Base-by-base conservation (phyloP, 768 basidiomycete genomes). In the Russula dissimulans region DNA sequence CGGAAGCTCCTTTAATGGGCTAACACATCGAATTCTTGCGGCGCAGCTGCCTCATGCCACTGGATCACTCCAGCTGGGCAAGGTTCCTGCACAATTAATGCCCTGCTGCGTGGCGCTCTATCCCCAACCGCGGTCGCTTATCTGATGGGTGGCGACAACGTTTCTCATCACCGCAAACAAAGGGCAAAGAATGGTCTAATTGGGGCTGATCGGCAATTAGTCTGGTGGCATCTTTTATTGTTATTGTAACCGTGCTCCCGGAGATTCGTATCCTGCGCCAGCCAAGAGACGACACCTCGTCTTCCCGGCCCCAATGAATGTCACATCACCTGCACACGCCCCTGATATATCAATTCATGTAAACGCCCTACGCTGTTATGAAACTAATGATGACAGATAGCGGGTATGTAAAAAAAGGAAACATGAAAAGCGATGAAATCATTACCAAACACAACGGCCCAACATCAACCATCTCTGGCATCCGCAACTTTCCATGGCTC, bases 401-500 rank as follows among this genome's bases (percentile, higher is more conserved):
- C 45, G 22, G 60, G 45, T 18, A 57, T 42, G 43, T 7, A 26
- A 11, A 57, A 59, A 57, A 53, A 18, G 51, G 56, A 53, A 54
- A 62, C 44, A 56, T 61, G 51, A 56, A 43, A 56, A n/a, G 39
- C 15, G 39, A 41, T 9, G 22, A 29, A 34, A 18, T 6, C 32
- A 55, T 57, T 36, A 41, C 34, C 39, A n/a, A 45, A 7, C 39
- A 15, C 1, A 29, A 45, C 39, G 17, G 42, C 17, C 48, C 18
- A 26, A 10, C 32, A 63, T 60, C 54, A 52, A 26, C 48, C 36
- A 39, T 56, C 54, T 43, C 52, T 45, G n/a, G 15, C 22, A 4
- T 6, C 54, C n/a, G 44, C 51, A 29, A 62, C 61, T 38, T 64
- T 56, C 61, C 59, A 67, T 12, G 65, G 67, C n/a, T 60, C 49